Conservation (phyloP, 116 monocot genomes). For the Dioscorea cayenensis region DNA sequence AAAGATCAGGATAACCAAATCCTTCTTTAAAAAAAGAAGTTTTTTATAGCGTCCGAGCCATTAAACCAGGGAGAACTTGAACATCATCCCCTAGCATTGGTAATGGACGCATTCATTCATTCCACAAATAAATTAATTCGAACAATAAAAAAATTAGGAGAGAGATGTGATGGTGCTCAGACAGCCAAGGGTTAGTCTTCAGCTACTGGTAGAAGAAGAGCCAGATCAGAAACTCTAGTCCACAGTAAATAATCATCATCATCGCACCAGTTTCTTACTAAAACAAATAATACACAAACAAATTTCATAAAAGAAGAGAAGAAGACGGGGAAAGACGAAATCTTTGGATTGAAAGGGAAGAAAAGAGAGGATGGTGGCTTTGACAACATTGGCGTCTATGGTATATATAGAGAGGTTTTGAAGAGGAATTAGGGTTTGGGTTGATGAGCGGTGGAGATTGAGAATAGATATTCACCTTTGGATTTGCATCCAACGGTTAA, state of each 20-base stretch:
- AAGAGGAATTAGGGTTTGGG: too few species aligned
- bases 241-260: conserved; percentile 13
- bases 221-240: conserved; percentile 62
- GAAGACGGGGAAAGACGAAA: too few species aligned
- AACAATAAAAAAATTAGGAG: not conserved
- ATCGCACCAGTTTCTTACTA: not conserved
- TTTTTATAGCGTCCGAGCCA: conserved; percentile 40
- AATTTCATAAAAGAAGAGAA: too few species aligned
- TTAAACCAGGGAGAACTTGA: conserved; percentile 38
- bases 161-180: conserved; percentile 23
- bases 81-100: conserved; percentile 41
- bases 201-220: conserved; percentile 8
- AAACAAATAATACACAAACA: too few species aligned
- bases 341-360: too few species aligned
- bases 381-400: too few species aligned
- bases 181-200: conserved; percentile 67
- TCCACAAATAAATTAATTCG: not conserved
- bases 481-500: too few species aligned
- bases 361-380: too few species aligned
- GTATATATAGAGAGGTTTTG: too few species aligned
- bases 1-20: conserved; percentile 52
- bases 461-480: too few species aligned
- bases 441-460: too few species aligned
- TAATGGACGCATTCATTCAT: conserved; percentile 15
- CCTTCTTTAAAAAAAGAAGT: too few species aligned